These are phyloP conservation scores for Hordeum vulgare DNA, from an alignment of 176 grass and related monocot species.

Conservation along the genomic window MorexV3_pseudomolecules_assembly NC_058520.1:204410458-204410957, in stretches of 20 bases:
- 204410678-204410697: neutral
- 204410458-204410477: neutral
- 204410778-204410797: neutral
- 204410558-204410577: conserved; percentile 41
- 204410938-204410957: neutral
- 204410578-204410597: conserved; percentile 39
- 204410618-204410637: neutral
- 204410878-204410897: neutral
- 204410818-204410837: conserved; percentile 38
- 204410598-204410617: conserved; percentile 3
- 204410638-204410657: conserved; percentile 7
- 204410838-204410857: conserved; percentile 51
- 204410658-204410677: conserved; percentile 17
- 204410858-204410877: conserved; percentile 29
- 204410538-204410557: conserved; percentile 48
- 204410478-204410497: neutral
- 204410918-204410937: conserved; percentile 32
- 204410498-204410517: neutral
- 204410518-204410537: conserved; percentile 25
- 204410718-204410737: too few relatives aligned
- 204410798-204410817: conserved; percentile 49
- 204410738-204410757: neutral
- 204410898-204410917: neutral
- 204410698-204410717: too few relatives aligned
- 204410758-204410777: neutral